Evolutionary conservation across 495 filamentous ascomycete species (phyloP).

Genomic region (Penicillium waksmanii): DNA sequence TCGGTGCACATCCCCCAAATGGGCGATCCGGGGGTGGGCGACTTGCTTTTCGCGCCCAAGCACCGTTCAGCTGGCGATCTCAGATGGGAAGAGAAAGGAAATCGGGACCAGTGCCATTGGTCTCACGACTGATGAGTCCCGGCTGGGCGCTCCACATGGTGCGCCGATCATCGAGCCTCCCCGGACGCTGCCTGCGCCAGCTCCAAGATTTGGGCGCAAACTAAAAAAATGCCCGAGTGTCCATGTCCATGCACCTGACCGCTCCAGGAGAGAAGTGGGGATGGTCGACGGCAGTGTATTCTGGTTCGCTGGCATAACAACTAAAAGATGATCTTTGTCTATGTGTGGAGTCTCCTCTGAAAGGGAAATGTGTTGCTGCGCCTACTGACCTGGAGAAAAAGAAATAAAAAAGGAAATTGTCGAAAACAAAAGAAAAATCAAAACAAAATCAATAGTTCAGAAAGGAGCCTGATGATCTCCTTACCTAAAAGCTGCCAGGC

Average conservation of each 20-base stretch:
- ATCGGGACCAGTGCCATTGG: constrained; percentile 10
- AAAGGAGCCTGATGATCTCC: constrained; percentile 18
- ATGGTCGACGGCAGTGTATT: not conserved
- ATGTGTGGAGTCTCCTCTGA: not conserved
- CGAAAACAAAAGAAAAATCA: not conserved
- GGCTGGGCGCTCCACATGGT: constrained; percentile 18
- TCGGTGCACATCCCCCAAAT: not conserved
- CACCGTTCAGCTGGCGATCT: constrained; percentile 20
- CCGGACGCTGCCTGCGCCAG: constrained; percentile 12
- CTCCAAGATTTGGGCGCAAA: constrained; percentile 1
- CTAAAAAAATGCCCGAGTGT: constrained; percentile 15
- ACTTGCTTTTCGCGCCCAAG: constrained; percentile 13
- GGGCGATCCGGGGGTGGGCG: constrained; percentile 5
- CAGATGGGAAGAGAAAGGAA: not conserved
- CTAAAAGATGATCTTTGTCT: constrained; percentile 2
- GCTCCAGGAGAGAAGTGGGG: not conserved
- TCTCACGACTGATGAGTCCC: constrained; percentile 1
- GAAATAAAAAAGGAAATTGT: constrained; percentile 5
- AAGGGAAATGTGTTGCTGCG: not conserved
- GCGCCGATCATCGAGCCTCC: constrained; percentile 24
- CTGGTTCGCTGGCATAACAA: constrained; percentile 14
- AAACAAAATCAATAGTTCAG: constrained; percentile 18
- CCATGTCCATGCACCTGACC: constrained; percentile 9
- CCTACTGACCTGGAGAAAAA: not conserved
- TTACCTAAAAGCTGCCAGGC: constrained; percentile 14